Evolutionary conservation across 257 asterid genomes (phyloP), one percentile per base, ranked within the genome.

Genomic region (Leptodermis oblonga): DNA sequence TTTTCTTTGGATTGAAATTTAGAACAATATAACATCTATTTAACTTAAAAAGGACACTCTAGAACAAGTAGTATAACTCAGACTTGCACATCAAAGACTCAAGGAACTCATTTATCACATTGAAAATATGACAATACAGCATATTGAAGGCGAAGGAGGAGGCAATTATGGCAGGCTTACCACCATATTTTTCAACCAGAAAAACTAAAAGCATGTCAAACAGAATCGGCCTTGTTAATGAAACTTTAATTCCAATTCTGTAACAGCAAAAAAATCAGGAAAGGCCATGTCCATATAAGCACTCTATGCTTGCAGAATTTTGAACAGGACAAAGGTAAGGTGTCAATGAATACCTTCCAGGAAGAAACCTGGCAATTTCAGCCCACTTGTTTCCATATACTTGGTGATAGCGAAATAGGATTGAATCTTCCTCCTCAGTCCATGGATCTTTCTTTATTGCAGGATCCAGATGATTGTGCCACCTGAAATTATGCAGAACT

Each of bases 381-480:
- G 90, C 96, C 96, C 97, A 90, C 71, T 77, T 90, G 81, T 88
- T 90, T 59, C 97, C 97, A 39, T 82, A 83, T 49, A 67, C 54
- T 75, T 74, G 84, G 67, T 90, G 97, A 73, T 81, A 84, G 56
- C 74, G 71, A 33, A 65, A 68, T 68, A 90, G 82, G 73, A 78
- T 78, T 49, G 75, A 80, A 66, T 88, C 88, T 75, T 90, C 97
- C 65, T 69, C 85, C 68, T 85, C 81, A 33, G 86, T 82, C 97
- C 97, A 90, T 26, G 94, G 85, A 70, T 86, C 96, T 73, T 79
- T 88, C 56, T 75, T 90, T 39, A 90, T 77, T 70, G 85, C 79
- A 42, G 97, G 97, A 77, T 88, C 88, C 73, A 90, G 81, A 78
- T 90, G 96, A 78, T 90, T 90, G 78, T 83, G 92, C 96, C 97